Base-by-base conservation (phyloP, 2,329 filamentous ascomycete genomes). In the Paradendryphiella salina region DNA sequence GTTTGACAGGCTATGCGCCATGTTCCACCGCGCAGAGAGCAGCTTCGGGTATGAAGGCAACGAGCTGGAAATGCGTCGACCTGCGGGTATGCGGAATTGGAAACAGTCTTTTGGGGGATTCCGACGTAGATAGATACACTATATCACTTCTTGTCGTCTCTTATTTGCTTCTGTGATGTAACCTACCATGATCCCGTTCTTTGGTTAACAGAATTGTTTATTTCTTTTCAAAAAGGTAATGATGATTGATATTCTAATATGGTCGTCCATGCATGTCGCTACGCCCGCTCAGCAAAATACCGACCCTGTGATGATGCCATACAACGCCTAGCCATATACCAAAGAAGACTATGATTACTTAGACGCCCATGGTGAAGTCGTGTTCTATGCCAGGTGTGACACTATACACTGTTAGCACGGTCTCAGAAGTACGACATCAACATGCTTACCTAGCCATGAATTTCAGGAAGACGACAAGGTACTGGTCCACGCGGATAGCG, bases 311-410 rank as follows among this genome's bases (percentile, higher is more conserved):
- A 52, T 41, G 38, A 48, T 42, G 33, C 45, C 49, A 15, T 28
- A 29, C 26, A 47, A 51, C 44, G 46, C 48, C 44, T 9, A 28
- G n/a, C 11, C 21, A 29, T 38, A 17, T 52, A 15, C 33, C 20
- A 20, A 52, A 38, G 32, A 43, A 10, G 36, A 33, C 4, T 26
- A 28, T 34, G 8, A 14, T 32, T 15, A 32, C 36, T 80, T 79
- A 96, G 32, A 96, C 86, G 5, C 90, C 89, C 91, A 96, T 96
- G 0, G 93, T 97, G 73, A 95, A 96, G 72, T 97, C 93, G 73
- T 96, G 90, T 76, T 97, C 93, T 73, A 99, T 97, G 39, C 92
- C 92, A 5, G 94, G 94, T 13, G 93, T 97, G 36, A 99, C 94
- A 65, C 71, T 94, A 28, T 87, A 86, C 29, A 79, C 90, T 89